These are phyloP conservation scores for Colletotrichum echinochloae DNA, from an alignment of 2,329 filamentous ascomycete species.

Conservation along the genomic window DNA sequence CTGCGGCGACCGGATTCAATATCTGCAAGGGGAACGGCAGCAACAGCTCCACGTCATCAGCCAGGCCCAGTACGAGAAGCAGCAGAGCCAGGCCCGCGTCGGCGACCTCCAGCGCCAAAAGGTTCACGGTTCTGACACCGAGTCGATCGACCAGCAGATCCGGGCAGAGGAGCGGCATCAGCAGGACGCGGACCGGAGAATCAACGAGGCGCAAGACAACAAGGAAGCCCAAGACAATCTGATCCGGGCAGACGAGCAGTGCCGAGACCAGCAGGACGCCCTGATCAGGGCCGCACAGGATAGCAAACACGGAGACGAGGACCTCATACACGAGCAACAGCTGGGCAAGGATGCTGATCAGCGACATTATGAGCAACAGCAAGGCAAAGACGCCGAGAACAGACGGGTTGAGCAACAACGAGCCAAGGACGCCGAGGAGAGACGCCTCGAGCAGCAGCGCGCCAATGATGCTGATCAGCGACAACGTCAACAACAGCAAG, in stretches of 20 bases:
- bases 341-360: neutral
- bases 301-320: neutral
- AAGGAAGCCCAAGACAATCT: neutral
- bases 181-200: neutral
- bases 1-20: neutral
- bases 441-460: neutral
- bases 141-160: neutral
- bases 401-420: neutral
- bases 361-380: neutral
- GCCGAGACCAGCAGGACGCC: neutral
- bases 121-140: neutral
- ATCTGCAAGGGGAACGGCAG: slow-evolving; percentile 3
- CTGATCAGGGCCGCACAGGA: neutral
- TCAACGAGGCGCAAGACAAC: neutral
- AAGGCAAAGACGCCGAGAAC: neutral
- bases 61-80: slow-evolving; percentile 6
- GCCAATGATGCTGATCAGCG: too few species aligned
- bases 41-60: neutral
- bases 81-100: neutral
- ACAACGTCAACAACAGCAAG: neutral
- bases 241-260: slow-evolving; percentile 4
- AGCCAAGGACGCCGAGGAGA: neutral
- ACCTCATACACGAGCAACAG: neutral
- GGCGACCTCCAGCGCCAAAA: neutral
- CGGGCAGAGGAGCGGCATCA: slow-evolving; percentile 3